These are phyloP conservation scores for Globomyces pollinis-pini DNA, from an alignment of 192 early-diverging fungal species.

Conservation along the genomic window DNA sequence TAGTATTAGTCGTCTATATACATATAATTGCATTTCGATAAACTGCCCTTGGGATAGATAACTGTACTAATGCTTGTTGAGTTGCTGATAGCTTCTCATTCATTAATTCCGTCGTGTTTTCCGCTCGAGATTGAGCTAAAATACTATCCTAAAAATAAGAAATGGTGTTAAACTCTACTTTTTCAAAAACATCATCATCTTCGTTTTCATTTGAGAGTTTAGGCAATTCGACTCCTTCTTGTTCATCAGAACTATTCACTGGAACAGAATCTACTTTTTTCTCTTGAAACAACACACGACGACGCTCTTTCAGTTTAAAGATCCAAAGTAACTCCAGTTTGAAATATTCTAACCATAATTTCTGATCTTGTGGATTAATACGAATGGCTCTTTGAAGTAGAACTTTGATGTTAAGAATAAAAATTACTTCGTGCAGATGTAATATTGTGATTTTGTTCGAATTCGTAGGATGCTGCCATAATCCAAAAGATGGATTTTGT, in stretches of 20 bases:
- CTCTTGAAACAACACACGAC: constrained; percentile 63
- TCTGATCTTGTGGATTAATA: constrained; percentile 60
- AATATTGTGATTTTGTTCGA: constrained; percentile 75
- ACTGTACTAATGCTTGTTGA: constrained; percentile 46
- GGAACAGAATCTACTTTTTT: not conserved
- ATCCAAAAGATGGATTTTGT: constrained; percentile 80
- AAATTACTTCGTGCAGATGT: too few species aligned
- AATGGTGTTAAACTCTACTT: too few species aligned
- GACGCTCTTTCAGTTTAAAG: constrained; percentile 74
- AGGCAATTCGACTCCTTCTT: constrained; percentile 22
- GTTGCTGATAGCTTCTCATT: constrained; percentile 36
- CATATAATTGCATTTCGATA: constrained; percentile 72
- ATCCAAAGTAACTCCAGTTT: constrained; percentile 83
- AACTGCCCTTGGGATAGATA: constrained; percentile 67
- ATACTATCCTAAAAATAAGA: too few species aligned
- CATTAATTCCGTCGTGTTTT: constrained; percentile 13
- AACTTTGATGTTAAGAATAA: too few species aligned
- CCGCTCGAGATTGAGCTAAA: not conserved
- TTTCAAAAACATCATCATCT: not conserved
- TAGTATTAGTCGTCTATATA: too few species aligned
- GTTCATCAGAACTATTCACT: constrained; percentile 30
- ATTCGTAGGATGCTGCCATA: constrained; percentile 83
- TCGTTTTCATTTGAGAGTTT: constrained; percentile 25
- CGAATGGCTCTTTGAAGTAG: constrained; percentile 81
- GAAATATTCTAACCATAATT: constrained; percentile 91